Percentiles rank a stretch among this genome's conserved stretches.
These are phyloP conservation scores for Trichophyton verrucosum DNA, from an alignment of 2,329 filamentous ascomycete species.

Conservation along the genomic window DNA sequence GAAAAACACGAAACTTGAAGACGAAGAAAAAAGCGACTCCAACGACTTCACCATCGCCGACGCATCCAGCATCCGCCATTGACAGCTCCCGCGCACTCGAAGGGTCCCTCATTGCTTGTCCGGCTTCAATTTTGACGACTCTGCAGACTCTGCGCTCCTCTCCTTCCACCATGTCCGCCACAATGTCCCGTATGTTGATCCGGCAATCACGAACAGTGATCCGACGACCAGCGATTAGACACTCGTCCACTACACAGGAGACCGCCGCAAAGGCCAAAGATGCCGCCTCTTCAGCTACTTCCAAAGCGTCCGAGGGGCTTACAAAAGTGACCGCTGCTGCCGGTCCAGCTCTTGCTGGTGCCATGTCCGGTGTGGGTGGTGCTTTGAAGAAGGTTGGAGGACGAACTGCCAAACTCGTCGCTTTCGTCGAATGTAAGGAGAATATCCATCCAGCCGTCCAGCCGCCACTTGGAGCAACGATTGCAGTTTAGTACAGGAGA, in stretches of 20 bases:
- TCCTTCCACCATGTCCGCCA: constrained; percentile 31
- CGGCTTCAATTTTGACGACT: constrained; percentile 12
- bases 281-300: constrained; percentile 23
- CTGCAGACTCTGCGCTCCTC: constrained; percentile 6
- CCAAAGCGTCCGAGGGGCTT: constrained; percentile 69
- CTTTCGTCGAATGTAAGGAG: constrained; percentile 71
- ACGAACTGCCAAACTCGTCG: constrained; percentile 64
- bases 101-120: constrained; percentile 19
- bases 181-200: constrained; percentile 33
- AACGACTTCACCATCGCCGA: background rate
- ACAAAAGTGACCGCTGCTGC: constrained; percentile 70
- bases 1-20: background rate
- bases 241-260: constrained; percentile 36
- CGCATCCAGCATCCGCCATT: constrained; percentile 23
- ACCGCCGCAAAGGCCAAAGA: constrained; percentile 36
- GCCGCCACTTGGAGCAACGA: background rate
- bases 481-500: constrained; percentile 4
- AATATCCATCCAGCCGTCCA: background rate
- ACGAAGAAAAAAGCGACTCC: background rate
- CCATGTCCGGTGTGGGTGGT: constrained; percentile 53
- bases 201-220: constrained; percentile 38
- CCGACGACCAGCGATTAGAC: constrained; percentile 34
- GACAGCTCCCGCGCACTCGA: constrained; percentile 24
- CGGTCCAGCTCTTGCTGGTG: constrained; percentile 61
- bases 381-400: constrained; percentile 69